Evolutionary conservation across 1,284 basidiomycete genomes (phyloP).

Genomic region (Leccinum proliferum): DNA sequence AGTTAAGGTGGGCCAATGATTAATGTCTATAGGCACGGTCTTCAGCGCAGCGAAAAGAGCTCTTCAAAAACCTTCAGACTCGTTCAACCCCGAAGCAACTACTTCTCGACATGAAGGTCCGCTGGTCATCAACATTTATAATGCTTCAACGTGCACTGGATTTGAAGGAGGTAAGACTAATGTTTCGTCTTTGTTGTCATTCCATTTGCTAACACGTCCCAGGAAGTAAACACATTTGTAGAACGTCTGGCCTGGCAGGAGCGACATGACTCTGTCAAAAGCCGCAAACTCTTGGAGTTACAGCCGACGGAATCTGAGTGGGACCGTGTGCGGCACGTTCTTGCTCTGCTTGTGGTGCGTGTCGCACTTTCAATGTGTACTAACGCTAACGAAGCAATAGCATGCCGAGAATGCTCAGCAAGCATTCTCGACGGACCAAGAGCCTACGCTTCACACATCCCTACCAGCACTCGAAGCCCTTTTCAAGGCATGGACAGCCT

Average conservation of each 20-base stretch:
- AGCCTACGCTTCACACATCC: not conserved
- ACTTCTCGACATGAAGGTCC: not conserved
- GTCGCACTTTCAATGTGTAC: not conserved
- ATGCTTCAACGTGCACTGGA: not conserved
- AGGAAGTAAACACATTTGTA: not conserved
- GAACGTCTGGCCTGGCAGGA: not conserved
- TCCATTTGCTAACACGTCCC: not conserved
- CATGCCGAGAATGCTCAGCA: not conserved
- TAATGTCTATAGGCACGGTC: not conserved
- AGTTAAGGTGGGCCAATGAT: not conserved
- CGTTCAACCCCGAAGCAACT: not conserved
- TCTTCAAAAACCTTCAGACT: not conserved
- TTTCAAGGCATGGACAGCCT: not conserved
- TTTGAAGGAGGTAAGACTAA: not conserved
- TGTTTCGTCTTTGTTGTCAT: not conserved
- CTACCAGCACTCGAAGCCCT: not conserved
- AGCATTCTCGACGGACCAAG: not conserved
- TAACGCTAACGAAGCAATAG: too few relatives aligned
- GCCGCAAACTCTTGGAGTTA: not conserved
- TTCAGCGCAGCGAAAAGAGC: not conserved
- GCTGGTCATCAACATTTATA: not conserved
- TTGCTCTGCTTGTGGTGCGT: not conserved
- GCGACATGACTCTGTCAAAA: not conserved
- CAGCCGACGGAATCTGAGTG: not conserved
- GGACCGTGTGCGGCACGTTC: not conserved